Evolutionary conservation across 768 basidiomycete species (phyloP).

Genomic region (Nevesoporus exiguus): DNA sequence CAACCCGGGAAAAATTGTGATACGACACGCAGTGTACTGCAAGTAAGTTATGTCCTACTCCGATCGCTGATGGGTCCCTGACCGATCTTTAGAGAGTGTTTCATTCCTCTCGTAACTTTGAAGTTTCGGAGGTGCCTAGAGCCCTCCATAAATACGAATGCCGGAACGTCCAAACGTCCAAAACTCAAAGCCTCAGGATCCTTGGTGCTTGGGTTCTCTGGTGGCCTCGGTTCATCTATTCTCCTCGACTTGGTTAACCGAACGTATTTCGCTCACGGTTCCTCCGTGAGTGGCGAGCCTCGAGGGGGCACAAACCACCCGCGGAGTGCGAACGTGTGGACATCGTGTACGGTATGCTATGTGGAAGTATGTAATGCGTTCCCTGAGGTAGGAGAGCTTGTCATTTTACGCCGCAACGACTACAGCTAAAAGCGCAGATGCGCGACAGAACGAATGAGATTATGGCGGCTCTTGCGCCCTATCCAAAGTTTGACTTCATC

Average conservation of each 20-base stretch:
- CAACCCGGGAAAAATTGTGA: conserved; percentile 61
- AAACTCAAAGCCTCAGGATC: conserved; percentile 65
- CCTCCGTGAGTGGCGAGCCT: conserved; percentile 27
- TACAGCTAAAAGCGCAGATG: conserved; percentile 37
- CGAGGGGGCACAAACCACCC: conserved; percentile 67
- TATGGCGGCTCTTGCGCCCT: conserved; percentile 41
- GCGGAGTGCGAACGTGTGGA: conserved; percentile 59
- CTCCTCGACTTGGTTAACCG: conserved; percentile 65
- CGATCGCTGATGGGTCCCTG: background rate
- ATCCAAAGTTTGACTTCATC: conserved; percentile 54
- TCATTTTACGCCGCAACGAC: background rate
- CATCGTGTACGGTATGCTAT: conserved; percentile 59
- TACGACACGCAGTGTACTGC: conserved; percentile 83
- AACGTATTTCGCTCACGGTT: conserved; percentile 46
- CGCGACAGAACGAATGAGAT: conserved; percentile 55
- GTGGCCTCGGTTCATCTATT: conserved; percentile 72
- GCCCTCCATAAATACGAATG: conserved; percentile 55
- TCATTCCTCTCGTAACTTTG: conserved; percentile 54
- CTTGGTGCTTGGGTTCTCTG: conserved; percentile 70
- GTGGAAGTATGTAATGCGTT: conserved; percentile 65
- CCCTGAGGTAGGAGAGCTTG: conserved; percentile 47
- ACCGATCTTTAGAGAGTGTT: conserved; percentile 50
- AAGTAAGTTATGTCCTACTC: conserved; percentile 44
- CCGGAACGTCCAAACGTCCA: conserved; percentile 54
- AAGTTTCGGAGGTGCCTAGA: conserved; percentile 68